A percentile compares a stretch with the other conserved stretches of the same genome.
phyloP scores from a whole-genome alignment of 2,329 filamentous ascomycete species.

The Diaporthe destruens region DNA sequence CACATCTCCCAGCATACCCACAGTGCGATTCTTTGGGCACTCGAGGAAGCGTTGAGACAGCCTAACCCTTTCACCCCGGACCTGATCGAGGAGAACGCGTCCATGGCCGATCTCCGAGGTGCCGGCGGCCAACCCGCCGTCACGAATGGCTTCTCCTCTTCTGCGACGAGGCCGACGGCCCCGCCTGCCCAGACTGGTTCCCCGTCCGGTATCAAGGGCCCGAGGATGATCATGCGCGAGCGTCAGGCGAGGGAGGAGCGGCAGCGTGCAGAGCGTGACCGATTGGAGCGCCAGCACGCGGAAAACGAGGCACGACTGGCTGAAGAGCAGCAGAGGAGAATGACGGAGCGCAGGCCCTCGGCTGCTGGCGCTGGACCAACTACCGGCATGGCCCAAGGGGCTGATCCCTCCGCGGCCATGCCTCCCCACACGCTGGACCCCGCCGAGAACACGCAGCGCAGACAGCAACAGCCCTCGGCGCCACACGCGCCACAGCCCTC shows the following conservation, averaged over 20 bases:
- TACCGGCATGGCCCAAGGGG: conserved; percentile 46
- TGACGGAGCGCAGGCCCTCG: conserved; percentile 72
- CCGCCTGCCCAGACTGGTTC: conserved; percentile 66
- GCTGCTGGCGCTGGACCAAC: conserved; percentile 57
- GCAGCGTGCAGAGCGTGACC: conserved; percentile 75
- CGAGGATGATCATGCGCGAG: conserved; percentile 92
- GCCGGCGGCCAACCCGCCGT: conserved; percentile 68
- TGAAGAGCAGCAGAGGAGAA: conserved; percentile 68
- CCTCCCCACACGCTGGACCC: conserved; percentile 52
- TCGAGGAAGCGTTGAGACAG: conserved; percentile 89
- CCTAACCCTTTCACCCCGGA: conserved; percentile 88
- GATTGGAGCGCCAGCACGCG: conserved; percentile 69
- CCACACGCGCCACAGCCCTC: conserved; percentile 42
- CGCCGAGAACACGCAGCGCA: conserved; percentile 47
- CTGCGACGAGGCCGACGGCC: conserved; percentile 60
- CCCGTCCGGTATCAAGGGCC: conserved; percentile 80
- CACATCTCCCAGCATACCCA: conserved; percentile 87
- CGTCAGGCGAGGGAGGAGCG: conserved; percentile 77
- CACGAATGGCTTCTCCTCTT: conserved; percentile 67
- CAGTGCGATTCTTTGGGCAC: conserved; percentile 89
- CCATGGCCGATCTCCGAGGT: conserved; percentile 84
- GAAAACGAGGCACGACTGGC: conserved; percentile 67
- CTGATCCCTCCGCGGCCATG: conserved; percentile 44
- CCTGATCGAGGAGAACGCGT: conserved; percentile 86
- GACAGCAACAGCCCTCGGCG: conserved; percentile 48